These are phyloP conservation scores for Fagopyrum homotropicum DNA, from an alignment of 148 eudicot genomes.

Conservation along the genomic window DNA sequence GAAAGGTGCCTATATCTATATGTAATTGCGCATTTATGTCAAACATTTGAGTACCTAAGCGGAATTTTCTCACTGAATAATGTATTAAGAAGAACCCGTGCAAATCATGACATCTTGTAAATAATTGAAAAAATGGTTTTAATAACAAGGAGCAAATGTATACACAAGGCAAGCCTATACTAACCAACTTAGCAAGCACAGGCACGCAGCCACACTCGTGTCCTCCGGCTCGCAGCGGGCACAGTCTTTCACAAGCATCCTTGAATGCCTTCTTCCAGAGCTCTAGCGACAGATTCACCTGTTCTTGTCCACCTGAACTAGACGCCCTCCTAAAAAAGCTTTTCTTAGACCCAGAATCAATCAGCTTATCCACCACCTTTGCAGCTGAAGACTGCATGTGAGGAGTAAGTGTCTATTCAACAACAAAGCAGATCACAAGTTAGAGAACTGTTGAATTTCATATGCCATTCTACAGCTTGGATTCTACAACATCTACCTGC, in stretches of 20 bases:
- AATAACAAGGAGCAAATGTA: not conserved
- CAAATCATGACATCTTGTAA: not conserved
- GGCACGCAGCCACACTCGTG: conserved; percentile 95
- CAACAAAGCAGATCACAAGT: not conserved
- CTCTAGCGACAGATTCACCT: conserved; percentile 56
- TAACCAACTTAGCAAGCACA: conserved; percentile 20
- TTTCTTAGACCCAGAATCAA: conserved; percentile 33
- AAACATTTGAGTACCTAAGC: not conserved
- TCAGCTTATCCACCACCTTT: conserved; percentile 38
- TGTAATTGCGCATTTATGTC: no score
- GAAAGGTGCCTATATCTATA: no score
- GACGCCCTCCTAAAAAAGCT: conserved; percentile 38
- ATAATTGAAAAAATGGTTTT: not conserved
- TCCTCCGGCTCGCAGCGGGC: conserved; percentile 87
- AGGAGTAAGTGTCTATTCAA: conserved; percentile 66
- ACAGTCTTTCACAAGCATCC: conserved; percentile 53
- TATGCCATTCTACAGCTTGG: no score
- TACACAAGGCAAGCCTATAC: not conserved
- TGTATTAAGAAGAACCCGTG: not conserved
- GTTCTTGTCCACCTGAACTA: conserved; percentile 51
- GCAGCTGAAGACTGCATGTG: conserved; percentile 92
- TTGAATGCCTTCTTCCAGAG: conserved; percentile 92
- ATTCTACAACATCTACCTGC: conserved; percentile 39
- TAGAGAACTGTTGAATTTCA: not conserved
- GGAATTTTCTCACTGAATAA: not conserved